A percentile compares a stretch with the other conserved stretches of the same genome.
phyloP scores from a whole-genome alignment of 495 filamentous ascomycete species.

The Penicillium pancosmium region DNA sequence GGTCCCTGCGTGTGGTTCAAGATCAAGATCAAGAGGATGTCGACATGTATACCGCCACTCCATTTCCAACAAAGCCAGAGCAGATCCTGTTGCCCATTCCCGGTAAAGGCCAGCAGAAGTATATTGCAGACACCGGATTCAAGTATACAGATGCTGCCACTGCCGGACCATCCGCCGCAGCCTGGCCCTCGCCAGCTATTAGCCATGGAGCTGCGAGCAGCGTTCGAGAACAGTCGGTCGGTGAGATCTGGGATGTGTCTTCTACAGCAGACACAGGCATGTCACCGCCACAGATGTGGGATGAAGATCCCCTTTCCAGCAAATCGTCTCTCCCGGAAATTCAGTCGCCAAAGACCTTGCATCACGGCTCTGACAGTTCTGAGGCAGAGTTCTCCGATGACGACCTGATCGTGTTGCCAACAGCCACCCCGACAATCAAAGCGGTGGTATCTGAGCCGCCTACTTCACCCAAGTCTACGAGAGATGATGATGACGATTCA shows the following conservation, averaged over 20 bases:
- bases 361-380: constrained; percentile 27
- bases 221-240: constrained; percentile 33
- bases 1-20: constrained; percentile 39
- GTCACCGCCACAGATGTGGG: constrained; percentile 47
- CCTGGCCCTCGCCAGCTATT: constrained; percentile 32
- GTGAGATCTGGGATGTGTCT: constrained; percentile 45
- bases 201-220: constrained; percentile 35
- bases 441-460: constrained; percentile 37
- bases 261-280: constrained; percentile 45
- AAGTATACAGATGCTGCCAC: constrained; percentile 23
- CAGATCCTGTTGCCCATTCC: constrained; percentile 52
- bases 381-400: constrained; percentile 42
- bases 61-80: constrained; percentile 56
- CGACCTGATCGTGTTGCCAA: constrained; percentile 39
- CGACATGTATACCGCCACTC: constrained; percentile 46
- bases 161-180: constrained; percentile 23
- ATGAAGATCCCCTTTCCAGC: constrained; percentile 48
- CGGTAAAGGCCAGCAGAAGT: constrained; percentile 45
- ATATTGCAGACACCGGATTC: constrained; percentile 40
- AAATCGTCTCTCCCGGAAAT: constrained; percentile 45
- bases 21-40: constrained; percentile 41
- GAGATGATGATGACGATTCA: constrained; percentile 19
- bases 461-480: constrained; percentile 23
- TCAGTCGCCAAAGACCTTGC: constrained; percentile 27
- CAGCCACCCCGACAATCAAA: constrained; percentile 46